Conservation (phyloP, 176 grass and related monocot species). For the Chrysopogon serrulatus region DNA sequence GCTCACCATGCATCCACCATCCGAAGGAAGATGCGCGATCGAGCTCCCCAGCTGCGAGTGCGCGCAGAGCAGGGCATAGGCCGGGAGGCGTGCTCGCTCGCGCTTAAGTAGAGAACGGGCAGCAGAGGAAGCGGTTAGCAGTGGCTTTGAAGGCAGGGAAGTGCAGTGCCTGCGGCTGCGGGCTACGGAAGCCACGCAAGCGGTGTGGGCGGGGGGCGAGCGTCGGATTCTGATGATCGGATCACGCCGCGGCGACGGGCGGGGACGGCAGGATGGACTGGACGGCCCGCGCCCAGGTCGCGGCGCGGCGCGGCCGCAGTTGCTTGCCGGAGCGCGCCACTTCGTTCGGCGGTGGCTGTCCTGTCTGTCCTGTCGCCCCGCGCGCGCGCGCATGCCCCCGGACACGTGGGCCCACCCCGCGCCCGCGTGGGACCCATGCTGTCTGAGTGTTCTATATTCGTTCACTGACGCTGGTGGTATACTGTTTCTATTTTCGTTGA, state of each 20-base stretch:
- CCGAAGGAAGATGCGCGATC: neutral
- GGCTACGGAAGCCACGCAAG: constrained; percentile 10
- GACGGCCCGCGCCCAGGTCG: neutral
- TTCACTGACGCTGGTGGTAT: too few species aligned
- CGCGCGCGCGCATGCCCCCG: neutral
- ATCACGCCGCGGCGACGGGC: neutral
- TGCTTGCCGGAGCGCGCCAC: neutral
- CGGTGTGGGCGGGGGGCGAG: neutral
- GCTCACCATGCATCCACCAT: constrained; percentile 26
- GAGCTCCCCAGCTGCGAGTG: neutral
- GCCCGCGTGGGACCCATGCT: neutral
- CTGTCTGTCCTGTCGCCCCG: too few species aligned
- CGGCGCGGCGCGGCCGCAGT: neutral
- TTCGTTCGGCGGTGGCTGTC: neutral
- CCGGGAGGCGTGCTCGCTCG: neutral
- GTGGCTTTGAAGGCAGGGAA: constrained; percentile 44
- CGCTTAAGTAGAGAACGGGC: constrained; percentile 28
- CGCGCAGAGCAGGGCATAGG: neutral
- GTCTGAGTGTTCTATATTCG: neutral
- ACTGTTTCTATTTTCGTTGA: too few species aligned
- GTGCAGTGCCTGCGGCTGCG: neutral
- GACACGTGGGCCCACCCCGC: neutral
- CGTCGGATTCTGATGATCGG: neutral
- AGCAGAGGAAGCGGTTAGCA: neutral
- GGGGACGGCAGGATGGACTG: neutral